Evolutionary conservation across 257 asterid species (phyloP).

Genomic region (Penstemon eatonii): DNA sequence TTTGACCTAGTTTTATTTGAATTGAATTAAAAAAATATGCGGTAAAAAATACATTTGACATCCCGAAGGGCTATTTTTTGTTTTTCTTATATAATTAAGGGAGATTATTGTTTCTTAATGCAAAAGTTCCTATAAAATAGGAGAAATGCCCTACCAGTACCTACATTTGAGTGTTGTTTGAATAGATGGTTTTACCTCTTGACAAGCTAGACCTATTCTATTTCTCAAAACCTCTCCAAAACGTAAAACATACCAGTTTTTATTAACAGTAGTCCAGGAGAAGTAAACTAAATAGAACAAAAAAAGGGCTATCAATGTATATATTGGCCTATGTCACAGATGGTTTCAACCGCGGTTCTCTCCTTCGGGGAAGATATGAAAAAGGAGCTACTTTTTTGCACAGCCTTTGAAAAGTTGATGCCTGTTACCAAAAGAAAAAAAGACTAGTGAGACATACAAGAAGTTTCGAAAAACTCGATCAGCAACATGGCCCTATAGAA

Average conservation of each 20-base stretch:
- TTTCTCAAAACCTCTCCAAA: background rate
- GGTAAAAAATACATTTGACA: too few relatives aligned
- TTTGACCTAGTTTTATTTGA: background rate
- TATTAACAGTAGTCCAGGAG: background rate
- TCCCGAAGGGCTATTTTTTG: too few relatives aligned
- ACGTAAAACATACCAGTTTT: background rate
- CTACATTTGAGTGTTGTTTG: background rate
- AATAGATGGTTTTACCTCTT: background rate
- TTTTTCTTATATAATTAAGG: too few relatives aligned
- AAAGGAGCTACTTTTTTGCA: conserved; percentile 1
- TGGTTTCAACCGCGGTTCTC: background rate
- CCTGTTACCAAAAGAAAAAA: conserved; percentile 23
- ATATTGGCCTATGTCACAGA: conserved; percentile 2
- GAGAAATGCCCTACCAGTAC: too few relatives aligned
- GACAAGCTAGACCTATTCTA: background rate
- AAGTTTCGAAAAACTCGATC: background rate
- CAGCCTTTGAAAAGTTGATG: conserved; percentile 41
- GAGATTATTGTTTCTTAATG: too few relatives aligned
- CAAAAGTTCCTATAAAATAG: too few relatives aligned
- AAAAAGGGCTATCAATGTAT: background rate
- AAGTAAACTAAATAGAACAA: background rate
- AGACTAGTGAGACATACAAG: conserved; percentile 9
- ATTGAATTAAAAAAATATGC: background rate
- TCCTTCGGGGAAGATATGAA: background rate
- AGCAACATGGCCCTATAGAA: background rate